Evolutionary conservation across 768 basidiomycete genomes (phyloP).

Genomic region (Suillus ampliporus): DNA sequence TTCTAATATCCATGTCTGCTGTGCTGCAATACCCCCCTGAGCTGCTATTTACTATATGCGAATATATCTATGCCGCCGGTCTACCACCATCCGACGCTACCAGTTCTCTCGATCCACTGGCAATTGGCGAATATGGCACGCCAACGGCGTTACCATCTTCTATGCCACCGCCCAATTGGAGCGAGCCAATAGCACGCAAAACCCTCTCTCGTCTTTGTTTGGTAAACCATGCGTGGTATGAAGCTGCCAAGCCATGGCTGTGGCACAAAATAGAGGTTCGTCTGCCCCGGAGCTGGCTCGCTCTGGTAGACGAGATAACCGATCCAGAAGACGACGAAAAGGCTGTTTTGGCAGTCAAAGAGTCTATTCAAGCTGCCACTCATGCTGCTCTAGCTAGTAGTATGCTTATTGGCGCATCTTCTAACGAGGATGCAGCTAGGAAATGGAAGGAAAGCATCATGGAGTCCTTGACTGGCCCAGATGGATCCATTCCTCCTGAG

Average conservation of each 20-base stretch:
- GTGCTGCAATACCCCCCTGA: constrained; percentile 68
- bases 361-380: constrained; percentile 71
- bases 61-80: constrained; percentile 69
- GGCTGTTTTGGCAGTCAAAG: constrained; percentile 65
- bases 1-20: constrained; percentile 28
- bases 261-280: constrained; percentile 86
- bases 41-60: constrained; percentile 73
- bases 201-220: constrained; percentile 76
- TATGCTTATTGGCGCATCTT: constrained; percentile 38
- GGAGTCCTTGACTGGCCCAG: constrained; percentile 63
- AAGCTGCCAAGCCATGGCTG: constrained; percentile 87
- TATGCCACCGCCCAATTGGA: constrained; percentile 71
- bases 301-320: constrained; percentile 78
- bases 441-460: constrained; percentile 67
- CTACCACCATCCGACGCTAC: constrained; percentile 49
- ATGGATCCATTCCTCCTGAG: constrained; percentile 74
- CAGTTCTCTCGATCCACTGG: constrained; percentile 75
- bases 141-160: constrained; percentile 77
- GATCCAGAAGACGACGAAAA: constrained; percentile 74
- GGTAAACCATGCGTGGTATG: constrained; percentile 78
- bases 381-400: constrained; percentile 60
- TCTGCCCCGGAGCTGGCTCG: constrained; percentile 83
- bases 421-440: constrained; percentile 48
- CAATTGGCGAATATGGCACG: constrained; percentile 44
- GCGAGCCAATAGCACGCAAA: constrained; percentile 66